These are phyloP conservation scores for Ogataea minuta DNA, from an alignment of 805 yeast species.

Conservation along the genomic window DNA sequence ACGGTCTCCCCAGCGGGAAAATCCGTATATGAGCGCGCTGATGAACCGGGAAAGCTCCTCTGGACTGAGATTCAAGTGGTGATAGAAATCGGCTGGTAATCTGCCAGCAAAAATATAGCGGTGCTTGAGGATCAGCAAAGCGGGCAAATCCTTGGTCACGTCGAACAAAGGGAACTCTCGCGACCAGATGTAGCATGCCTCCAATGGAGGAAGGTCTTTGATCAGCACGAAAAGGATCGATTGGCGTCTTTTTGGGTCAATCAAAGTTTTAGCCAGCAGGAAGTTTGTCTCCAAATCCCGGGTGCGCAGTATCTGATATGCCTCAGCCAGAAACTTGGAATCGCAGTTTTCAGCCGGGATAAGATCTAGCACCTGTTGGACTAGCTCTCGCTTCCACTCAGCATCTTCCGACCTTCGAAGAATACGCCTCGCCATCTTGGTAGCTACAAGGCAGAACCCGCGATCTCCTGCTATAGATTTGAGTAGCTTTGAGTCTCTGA, in stretches of 20 bases:
- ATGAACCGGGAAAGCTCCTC: constrained; percentile 11
- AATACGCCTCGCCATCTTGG: background rate
- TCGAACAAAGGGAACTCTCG: constrained; percentile 5
- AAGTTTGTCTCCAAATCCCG: constrained; percentile 4
- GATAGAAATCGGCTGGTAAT: constrained; percentile 12
- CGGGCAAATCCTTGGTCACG: constrained; percentile 11
- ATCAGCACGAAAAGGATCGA: constrained; percentile 10
- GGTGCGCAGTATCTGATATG: constrained; percentile 5
- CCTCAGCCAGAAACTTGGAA: constrained; percentile 6
- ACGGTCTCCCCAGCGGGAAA: constrained; percentile 25
- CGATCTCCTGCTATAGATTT: background rate
- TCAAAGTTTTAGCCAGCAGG: constrained; percentile 3
- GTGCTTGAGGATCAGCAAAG: constrained; percentile 15
- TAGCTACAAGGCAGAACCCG: constrained; percentile 4
- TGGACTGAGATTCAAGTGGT: constrained; percentile 5
- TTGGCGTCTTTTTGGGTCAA: constrained; percentile 5
- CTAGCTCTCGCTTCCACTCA: background rate
- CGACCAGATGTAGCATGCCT: constrained; percentile 14
- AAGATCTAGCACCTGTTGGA: background rate
- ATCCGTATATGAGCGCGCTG: constrained; percentile 22
- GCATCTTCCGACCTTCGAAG: background rate
- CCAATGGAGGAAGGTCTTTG: constrained; percentile 6
- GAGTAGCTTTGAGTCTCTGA: background rate
- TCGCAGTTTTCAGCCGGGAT: constrained; percentile 8
- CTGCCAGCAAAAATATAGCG: constrained; percentile 11